Conservation (phyloP, 164 flowering plant genomes). For the Liriodendron chinense region DNA sequence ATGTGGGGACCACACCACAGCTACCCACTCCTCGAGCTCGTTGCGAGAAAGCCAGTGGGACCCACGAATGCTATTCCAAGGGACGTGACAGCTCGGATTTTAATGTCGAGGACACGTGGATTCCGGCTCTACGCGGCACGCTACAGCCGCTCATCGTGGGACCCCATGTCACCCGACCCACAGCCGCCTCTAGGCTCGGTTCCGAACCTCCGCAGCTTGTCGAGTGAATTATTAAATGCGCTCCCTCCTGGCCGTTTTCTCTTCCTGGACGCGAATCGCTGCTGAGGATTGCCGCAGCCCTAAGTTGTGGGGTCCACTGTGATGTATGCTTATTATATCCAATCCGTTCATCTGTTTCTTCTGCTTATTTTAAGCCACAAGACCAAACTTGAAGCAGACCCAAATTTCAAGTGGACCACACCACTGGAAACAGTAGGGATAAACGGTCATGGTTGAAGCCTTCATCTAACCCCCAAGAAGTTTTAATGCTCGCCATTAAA, state of each 20-base stretch:
- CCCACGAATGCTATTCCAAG: not conserved
- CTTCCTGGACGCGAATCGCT: not conserved
- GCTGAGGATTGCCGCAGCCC: not conserved
- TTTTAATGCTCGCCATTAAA: too few species aligned
- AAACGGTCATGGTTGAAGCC: too few species aligned
- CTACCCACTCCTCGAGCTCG: not conserved
- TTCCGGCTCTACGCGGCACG: slow-evolving; percentile 52
- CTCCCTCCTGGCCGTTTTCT: too few species aligned
- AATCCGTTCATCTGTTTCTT: too few species aligned
- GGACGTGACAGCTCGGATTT: slow-evolving; percentile 37
- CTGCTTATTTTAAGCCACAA: too few species aligned
- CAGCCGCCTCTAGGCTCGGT: slow-evolving; percentile 36
- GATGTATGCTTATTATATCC: too few species aligned
- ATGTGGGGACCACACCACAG: not conserved
- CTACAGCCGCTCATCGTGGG: slow-evolving; percentile 65
- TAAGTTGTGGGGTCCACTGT: too few species aligned
- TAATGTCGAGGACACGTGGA: slow-evolving; percentile 39
- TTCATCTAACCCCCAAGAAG: too few species aligned
- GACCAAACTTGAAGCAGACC: too few species aligned
- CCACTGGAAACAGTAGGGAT: too few species aligned
- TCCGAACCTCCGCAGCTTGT: slow-evolving; percentile 47
- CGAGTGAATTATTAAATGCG: not conserved
- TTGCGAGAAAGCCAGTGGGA: not conserved
- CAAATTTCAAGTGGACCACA: too few species aligned
- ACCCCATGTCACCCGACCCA: not conserved